phyloP scores from a whole-genome alignment of 1,139 yeast species.

The Tardiomyces depauwii region DNA sequence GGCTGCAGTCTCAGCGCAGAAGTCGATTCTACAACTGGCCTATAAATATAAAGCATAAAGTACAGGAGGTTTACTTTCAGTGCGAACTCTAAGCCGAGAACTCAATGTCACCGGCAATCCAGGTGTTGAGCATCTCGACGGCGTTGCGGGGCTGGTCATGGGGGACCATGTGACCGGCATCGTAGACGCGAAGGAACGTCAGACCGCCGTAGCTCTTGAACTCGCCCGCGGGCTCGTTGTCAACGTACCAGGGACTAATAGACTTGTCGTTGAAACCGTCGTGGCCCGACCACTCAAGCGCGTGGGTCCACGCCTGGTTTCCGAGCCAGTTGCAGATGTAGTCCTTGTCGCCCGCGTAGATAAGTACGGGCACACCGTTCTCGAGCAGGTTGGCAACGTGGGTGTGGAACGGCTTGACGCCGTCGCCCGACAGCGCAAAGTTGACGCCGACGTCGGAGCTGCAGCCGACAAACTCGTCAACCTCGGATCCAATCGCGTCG shows the following conservation, averaged over 20 bases:
- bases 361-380: constrained; percentile 56
- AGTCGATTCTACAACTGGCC: too few relatives aligned
- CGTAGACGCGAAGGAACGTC: constrained; percentile 45
- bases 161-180: constrained; percentile 60
- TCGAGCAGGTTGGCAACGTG: constrained; percentile 49
- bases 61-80: too few relatives aligned
- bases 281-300: constrained; percentile 46
- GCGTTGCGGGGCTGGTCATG: constrained; percentile 55
- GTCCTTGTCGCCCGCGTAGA: constrained; percentile 84
- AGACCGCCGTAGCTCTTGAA: constrained; percentile 36
- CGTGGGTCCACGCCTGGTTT: constrained; percentile 66
- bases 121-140: constrained; percentile 54
- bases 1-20: too few relatives aligned
- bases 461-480: constrained; percentile 62
- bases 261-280: constrained; percentile 23
- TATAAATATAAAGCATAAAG: too few relatives aligned
- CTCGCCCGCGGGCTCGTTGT: constrained; percentile 32
- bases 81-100: not conserved
- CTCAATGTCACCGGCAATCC: constrained; percentile 33
- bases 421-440: constrained; percentile 52
- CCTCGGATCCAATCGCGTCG: constrained; percentile 48
- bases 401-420: constrained; percentile 52
- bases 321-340: constrained; percentile 90
- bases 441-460: constrained; percentile 43
- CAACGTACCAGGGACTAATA: constrained; percentile 26